Conservation (phyloP, 306 rosid genomes). For the Pachyrhizus erosus region DNA sequence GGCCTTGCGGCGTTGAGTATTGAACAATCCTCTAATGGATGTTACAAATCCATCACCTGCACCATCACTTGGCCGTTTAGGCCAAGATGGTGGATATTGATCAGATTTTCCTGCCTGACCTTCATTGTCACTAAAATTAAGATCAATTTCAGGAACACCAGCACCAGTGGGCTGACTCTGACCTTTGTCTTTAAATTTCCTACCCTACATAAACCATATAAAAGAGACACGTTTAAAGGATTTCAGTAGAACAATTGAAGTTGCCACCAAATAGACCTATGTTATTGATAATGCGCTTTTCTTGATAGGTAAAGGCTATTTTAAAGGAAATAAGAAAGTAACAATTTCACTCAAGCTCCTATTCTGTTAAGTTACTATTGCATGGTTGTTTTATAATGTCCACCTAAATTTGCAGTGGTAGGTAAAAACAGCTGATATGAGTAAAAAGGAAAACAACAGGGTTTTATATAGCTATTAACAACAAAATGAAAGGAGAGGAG, state of each 20-base stretch:
- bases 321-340: conserved; percentile 19
- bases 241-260: conserved; percentile 11
- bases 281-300: not conserved
- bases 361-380: not conserved
- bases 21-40: conserved; percentile 89
- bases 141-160: conserved; percentile 82
- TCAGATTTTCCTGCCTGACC: conserved; percentile 76
- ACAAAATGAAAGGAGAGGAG: conserved; percentile 34
- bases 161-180: conserved; percentile 68
- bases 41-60: conserved; percentile 99
- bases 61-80: conserved; percentile 91
- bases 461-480: conserved; percentile 9
- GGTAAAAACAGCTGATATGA: conserved; percentile 1
- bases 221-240: conserved; percentile 23
- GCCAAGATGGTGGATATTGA: conserved; percentile 78
- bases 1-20: conserved; percentile 92
- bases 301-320: not conserved
- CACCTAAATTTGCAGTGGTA: conserved; percentile 16
- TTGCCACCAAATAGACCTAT: conserved; percentile 22
- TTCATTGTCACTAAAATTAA: conserved; percentile 91
- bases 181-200: conserved; percentile 90
- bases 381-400: not conserved
- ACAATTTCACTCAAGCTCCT: conserved; percentile 20
- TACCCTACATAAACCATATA: conserved; percentile 65
- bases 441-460: not conserved